phyloP scores from a whole-genome alignment of 257 asterid species.

The Solanum infundibuliforme region DNA sequence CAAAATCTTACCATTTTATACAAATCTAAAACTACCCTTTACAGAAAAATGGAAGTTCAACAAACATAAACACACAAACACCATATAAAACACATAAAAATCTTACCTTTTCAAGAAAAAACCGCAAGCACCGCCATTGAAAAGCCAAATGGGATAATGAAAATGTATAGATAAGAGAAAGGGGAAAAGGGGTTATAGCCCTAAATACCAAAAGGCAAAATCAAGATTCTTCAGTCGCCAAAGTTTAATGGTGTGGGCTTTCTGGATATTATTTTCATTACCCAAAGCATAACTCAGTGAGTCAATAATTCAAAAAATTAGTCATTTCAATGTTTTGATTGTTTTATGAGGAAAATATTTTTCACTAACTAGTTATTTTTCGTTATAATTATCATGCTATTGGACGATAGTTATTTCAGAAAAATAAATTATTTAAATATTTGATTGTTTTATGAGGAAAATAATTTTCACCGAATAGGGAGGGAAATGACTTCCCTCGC shows the following conservation, averaged over 20 bases:
- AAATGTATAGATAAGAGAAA: not conserved
- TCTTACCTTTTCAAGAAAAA: not conserved
- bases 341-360: not conserved
- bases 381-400: not conserved
- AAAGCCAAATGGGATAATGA: not conserved
- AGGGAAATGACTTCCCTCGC: not conserved
- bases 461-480: not conserved
- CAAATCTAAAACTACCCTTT: not conserved
- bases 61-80: not conserved
- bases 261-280: not conserved
- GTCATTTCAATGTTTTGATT: not conserved
- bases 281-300: not conserved
- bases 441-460: not conserved
- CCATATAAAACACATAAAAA: not conserved
- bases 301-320: not conserved
- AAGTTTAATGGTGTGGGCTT: conserved; percentile 4
- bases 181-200: not conserved
- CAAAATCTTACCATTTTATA: not conserved
- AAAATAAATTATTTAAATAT: not conserved
- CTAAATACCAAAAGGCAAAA: not conserved
- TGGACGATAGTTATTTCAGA: too few species aligned
- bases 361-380: not conserved
- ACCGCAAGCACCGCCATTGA: conserved; percentile 7
- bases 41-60: not conserved
- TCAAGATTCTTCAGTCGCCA: not conserved